Evolutionary conservation across 2,329 filamentous ascomycete genomes (phyloP), one percentile per base, ranked within the genome.

Genomic region (Pseudogymnoascus sp.): DNA sequence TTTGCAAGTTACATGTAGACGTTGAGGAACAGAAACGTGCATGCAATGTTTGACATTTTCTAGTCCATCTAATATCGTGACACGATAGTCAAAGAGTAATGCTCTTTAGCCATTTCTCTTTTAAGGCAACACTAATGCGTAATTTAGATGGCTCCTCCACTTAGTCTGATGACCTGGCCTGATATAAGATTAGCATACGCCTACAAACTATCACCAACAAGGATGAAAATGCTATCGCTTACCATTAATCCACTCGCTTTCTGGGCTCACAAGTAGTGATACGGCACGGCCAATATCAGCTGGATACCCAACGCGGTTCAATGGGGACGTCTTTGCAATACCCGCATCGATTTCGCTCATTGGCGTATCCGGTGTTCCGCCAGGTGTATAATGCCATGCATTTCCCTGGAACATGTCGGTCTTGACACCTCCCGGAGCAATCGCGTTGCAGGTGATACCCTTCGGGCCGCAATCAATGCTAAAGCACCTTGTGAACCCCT

Each of bases 231-330:
- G 21, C 7, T 35, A 36, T 44, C 15, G 71, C 80, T 71, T 66
- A 84, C 84, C 84, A 70, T 86, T 87, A 70, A 87, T 83, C 84
- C 84, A 87, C 73, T 85, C 83, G 62, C 81, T 81, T 69, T 85
- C 84, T 5, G 80, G 77, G 66, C 80, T 81, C 66, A 82, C 78
- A 42, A 86, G 73, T 68, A 81, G 78, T 64, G 79, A 79, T 61
- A 85, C 81, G 35, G 80, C 82, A 59, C 62, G 63, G 59, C 82
- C 84, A 68, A 86, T 81, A 66, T 87, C 84, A 59, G 79, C 76
- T 4, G 84, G 83, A 58, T 79, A 76, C 64, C 81, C 84, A 63
- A 84, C 81, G 61, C 84, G 78, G 68, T 81, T 79, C 48, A 86
- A 77, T n/a, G 84, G 84, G 72, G 82, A 85, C 65, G 82, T 78